These are phyloP conservation scores for Gentiana dahurica DNA, from an alignment of 257 asterid species.

Conservation along the genomic window DNA sequence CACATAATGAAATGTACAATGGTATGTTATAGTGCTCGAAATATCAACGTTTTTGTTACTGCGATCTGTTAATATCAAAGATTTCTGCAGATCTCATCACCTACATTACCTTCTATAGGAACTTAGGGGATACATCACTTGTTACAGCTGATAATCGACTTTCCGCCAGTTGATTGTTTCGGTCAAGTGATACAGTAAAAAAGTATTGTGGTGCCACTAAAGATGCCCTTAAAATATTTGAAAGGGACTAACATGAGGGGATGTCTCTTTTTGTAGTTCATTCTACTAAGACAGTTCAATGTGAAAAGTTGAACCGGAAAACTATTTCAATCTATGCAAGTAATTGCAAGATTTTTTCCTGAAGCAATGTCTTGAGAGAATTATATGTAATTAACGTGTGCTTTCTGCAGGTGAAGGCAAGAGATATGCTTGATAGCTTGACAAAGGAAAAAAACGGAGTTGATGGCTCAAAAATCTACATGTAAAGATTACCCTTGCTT, in stretches of 20 bases:
- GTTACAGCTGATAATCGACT: too few relatives aligned
- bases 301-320: background rate
- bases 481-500: conserved; percentile 37
- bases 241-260: too few relatives aligned
- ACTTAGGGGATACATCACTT: background rate
- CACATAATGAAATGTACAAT: conserved; percentile 84
- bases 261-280: background rate
- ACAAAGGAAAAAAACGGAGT: conserved; percentile 54
- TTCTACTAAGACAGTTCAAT: background rate
- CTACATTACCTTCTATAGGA: background rate
- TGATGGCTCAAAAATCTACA: conserved; percentile 70
- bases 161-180: too few relatives aligned
- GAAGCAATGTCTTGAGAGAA: background rate
- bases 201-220: too few relatives aligned
- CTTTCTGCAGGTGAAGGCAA: conserved; percentile 72
- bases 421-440: conserved; percentile 47
- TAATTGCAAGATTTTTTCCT: background rate
- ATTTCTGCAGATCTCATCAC: too few relatives aligned
- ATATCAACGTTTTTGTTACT: too few relatives aligned
- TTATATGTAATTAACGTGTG: conserved; percentile 4
- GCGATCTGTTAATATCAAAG: background rate
- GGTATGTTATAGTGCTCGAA: conserved; percentile 47
- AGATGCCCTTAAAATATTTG: too few relatives aligned
- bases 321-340: background rate
- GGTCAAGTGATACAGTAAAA: too few relatives aligned